Evolutionary conservation across 345 rosid genomes (phyloP).

Genomic region (Rhodomyrtus tomentosa): DNA sequence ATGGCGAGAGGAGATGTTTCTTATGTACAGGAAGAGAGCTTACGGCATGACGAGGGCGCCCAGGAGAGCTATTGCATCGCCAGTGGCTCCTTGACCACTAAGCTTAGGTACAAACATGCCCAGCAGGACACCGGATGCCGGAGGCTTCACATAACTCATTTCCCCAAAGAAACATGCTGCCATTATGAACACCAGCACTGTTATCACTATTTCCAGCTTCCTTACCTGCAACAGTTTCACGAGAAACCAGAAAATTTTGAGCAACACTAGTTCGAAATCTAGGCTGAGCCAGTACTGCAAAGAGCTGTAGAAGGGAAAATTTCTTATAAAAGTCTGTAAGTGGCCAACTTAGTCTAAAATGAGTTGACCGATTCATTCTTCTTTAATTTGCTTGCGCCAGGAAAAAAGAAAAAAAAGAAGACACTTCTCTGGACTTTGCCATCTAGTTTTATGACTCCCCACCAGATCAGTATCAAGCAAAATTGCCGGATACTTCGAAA

Average conservation of each 20-base stretch:
- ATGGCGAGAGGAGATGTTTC: neutral
- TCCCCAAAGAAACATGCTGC: conserved; percentile 31
- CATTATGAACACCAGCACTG: conserved; percentile 32
- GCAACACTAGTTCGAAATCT: neutral
- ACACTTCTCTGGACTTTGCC: neutral
- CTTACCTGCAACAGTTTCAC: conserved; percentile 18
- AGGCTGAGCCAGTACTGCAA: neutral
- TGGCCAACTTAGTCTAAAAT: neutral
- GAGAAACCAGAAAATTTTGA: neutral
- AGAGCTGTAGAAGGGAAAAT: neutral
- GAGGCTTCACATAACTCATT: conserved; percentile 34
- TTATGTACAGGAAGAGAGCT: neutral
- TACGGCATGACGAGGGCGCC: conserved; percentile 49
- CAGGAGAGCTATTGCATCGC: conserved; percentile 32
- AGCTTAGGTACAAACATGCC: conserved; percentile 43
- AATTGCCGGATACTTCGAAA: neutral
- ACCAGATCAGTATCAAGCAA: neutral
- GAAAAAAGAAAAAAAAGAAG: neutral
- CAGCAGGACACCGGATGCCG: conserved; percentile 22
- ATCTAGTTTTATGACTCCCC: neutral
- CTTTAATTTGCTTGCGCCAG: neutral
- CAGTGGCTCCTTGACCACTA: conserved; percentile 24
- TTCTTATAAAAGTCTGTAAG: neutral
- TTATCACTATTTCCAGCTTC: conserved; percentile 31
- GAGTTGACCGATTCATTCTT: neutral